Conservation (phyloP, 257 asterid genomes). For the Petunia axillaris region DNA sequence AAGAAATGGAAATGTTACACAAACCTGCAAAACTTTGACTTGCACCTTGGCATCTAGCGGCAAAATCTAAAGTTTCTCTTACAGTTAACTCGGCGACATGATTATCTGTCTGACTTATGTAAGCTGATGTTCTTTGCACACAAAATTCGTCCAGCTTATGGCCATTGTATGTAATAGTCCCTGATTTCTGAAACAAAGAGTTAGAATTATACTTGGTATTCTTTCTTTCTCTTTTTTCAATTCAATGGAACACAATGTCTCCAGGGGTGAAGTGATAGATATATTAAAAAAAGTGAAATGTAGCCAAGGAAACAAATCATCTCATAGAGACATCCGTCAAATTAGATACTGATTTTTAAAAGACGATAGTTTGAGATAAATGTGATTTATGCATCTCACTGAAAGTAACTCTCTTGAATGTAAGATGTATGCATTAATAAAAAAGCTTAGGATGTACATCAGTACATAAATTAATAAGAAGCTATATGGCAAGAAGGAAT, state of each 20-base stretch:
- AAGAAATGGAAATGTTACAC: constrained; percentile 20
- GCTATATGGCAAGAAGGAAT: neutral
- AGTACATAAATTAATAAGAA: no score
- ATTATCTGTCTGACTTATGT: constrained; percentile 84
- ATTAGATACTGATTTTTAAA: neutral
- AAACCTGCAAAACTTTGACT: constrained; percentile 72
- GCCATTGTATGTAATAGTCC: constrained; percentile 71
- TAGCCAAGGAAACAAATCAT: neutral
- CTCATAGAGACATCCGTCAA: neutral
- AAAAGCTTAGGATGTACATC: neutral
- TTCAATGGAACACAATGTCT: constrained; percentile 9
- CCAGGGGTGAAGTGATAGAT: constrained; percentile 5
- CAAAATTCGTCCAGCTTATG: constrained; percentile 65
- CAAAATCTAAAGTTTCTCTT: constrained; percentile 87
- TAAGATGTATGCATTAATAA: constrained; percentile 3
- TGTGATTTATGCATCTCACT: neutral
- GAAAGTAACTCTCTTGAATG: constrained; percentile 10
- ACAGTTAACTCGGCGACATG: constrained; percentile 90
- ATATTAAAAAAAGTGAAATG: neutral
- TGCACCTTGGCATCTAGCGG: constrained; percentile 94
- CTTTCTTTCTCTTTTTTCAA: neutral
- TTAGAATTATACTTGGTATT: constrained; percentile 18
- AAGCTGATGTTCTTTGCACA: constrained; percentile 80
- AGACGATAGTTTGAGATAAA: constrained; percentile 14
- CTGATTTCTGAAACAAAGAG: constrained; percentile 62